Evolutionary conservation across 177 flowering plant genomes (phyloP).

Genomic region (Vitis hybrid): DNA sequence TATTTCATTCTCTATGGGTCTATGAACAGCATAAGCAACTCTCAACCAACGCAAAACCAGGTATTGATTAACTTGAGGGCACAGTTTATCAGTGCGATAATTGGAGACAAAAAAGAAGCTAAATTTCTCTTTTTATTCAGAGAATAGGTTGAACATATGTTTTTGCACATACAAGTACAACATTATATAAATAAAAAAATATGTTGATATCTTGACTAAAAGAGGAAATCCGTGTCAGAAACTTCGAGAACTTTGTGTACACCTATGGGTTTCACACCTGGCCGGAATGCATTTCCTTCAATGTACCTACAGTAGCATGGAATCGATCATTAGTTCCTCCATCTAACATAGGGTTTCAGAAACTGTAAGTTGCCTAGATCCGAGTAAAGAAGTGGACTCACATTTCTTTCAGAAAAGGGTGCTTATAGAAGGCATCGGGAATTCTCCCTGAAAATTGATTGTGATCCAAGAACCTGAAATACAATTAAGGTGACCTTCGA

Average conservation of each 20-base stretch:
- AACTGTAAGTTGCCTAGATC: neutral
- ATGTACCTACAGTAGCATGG: conserved; percentile 70
- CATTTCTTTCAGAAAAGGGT: conserved; percentile 89
- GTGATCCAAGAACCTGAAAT: conserved; percentile 93
- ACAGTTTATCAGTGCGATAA: too few relatives aligned
- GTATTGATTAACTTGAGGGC: too few relatives aligned
- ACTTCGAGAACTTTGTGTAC: conserved; percentile 78
- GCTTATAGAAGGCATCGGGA: conserved; percentile 86
- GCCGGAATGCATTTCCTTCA: conserved; percentile 79
- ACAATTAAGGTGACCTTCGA: neutral
- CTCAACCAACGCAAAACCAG: too few relatives aligned
- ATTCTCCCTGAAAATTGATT: conserved; percentile 86
- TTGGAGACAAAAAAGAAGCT: too few relatives aligned
- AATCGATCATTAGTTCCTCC: neutral
- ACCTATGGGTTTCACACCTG: conserved; percentile 82
- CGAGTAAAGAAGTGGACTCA: conserved; percentile 29
- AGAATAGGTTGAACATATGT: neutral
- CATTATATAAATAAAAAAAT: conserved; percentile 11
- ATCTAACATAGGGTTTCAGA: neutral
- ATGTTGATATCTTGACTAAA: conserved; percentile 29
- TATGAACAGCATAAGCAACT: too few relatives aligned
- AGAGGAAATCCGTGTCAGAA: conserved; percentile 69
- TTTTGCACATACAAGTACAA: neutral
- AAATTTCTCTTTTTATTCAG: conserved; percentile 5
- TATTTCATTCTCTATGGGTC: too few relatives aligned